Percentiles rank a stretch among this genome's conserved stretches.
These are phyloP conservation scores for Calonectria montana DNA, from an alignment of 2,329 filamentous ascomycete species.

Conservation along the genomic window DNA sequence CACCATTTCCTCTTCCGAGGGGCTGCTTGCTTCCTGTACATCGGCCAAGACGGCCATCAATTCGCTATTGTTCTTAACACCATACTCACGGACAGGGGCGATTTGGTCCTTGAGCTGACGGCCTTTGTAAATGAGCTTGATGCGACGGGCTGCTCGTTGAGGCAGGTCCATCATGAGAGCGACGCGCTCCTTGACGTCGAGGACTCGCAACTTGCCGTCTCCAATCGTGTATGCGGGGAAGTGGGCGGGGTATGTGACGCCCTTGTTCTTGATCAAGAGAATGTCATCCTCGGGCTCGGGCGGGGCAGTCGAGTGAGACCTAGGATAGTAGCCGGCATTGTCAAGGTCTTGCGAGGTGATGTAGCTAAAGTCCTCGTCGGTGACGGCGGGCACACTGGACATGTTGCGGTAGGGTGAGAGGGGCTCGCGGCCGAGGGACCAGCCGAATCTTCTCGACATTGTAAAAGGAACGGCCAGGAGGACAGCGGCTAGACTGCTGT, in stretches of 20 bases:
- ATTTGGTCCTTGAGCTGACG: conserved; percentile 74
- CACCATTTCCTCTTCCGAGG: conserved; percentile 58
- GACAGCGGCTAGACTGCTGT: conserved; percentile 62
- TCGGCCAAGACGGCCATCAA: conserved; percentile 63
- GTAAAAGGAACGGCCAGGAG: conserved; percentile 62
- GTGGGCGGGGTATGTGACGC: conserved; percentile 73
- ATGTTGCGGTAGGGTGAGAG: conserved; percentile 65
- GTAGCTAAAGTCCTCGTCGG: conserved; percentile 83
- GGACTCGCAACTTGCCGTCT: conserved; percentile 75
- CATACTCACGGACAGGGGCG: conserved; percentile 68
- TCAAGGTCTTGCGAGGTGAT: conserved; percentile 82
- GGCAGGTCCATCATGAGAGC: conserved; percentile 74
- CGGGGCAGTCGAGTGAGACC: conserved; percentile 47
- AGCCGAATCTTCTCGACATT: conserved; percentile 68
- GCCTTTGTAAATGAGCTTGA: conserved; percentile 81
- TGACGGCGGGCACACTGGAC: conserved; percentile 69
- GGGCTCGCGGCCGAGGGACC: conserved; percentile 57
- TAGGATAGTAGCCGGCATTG: conserved; percentile 56
- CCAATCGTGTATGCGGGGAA: conserved; percentile 82
- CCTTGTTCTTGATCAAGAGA: conserved; percentile 75
- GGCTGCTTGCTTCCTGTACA: conserved; percentile 48
- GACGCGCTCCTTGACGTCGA: conserved; percentile 75
- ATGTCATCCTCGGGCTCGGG: conserved; percentile 72
- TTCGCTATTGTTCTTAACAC: conserved; percentile 70
- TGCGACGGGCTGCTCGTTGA: conserved; percentile 59